A percentile compares a stretch with the other conserved stretches of the same genome.
These are phyloP conservation scores for Botryosphaeria dothidea DNA, from an alignment of 2,329 filamentous ascomycete genomes.

Conservation along the genomic window DNA sequence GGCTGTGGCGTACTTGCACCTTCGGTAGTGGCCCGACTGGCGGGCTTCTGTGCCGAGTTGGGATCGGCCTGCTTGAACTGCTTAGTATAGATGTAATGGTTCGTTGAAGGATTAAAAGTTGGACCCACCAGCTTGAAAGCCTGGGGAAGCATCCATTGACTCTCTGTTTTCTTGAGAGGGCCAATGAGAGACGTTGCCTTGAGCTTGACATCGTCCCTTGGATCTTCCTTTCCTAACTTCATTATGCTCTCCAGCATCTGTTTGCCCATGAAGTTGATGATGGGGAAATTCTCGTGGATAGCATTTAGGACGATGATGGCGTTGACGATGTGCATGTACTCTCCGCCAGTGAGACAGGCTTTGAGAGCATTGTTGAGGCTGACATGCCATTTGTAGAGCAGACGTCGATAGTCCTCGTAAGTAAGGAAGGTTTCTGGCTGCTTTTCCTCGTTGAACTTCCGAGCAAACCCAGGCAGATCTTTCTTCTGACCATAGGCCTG, in stretches of 20 bases:
- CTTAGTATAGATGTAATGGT: not conserved
- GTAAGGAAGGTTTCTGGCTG: conserved; percentile 69
- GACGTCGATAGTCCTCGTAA: conserved; percentile 81
- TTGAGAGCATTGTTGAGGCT: conserved; percentile 78
- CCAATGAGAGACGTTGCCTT: conserved; percentile 71
- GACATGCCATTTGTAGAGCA: conserved; percentile 89
- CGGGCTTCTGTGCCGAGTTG: conserved; percentile 28
- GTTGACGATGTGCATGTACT: conserved; percentile 98
- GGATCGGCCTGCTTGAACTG: conserved; percentile 6
- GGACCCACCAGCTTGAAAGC: conserved; percentile 67
- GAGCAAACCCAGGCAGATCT: conserved; percentile 76
- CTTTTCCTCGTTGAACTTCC: conserved; percentile 68
- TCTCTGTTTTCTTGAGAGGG: conserved; percentile 66
- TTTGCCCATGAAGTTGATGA: conserved; percentile 83
- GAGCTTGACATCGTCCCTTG: conserved; percentile 73
- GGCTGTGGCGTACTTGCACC: conserved; percentile 46
- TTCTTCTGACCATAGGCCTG: conserved; percentile 70
- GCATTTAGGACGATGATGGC: conserved; percentile 86
- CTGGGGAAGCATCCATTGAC: conserved; percentile 73
- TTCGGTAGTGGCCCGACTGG: conserved; percentile 30
- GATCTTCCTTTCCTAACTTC: conserved; percentile 59
- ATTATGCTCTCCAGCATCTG: conserved; percentile 67
- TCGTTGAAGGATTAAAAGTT: not conserved
- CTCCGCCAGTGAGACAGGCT: conserved; percentile 74
- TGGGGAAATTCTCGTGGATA: conserved; percentile 80